Evolutionary conservation across 2,329 filamentous ascomycete species (phyloP), one percentile per base, ranked within the genome.

Genomic region (Piedraia hortae): DNA sequence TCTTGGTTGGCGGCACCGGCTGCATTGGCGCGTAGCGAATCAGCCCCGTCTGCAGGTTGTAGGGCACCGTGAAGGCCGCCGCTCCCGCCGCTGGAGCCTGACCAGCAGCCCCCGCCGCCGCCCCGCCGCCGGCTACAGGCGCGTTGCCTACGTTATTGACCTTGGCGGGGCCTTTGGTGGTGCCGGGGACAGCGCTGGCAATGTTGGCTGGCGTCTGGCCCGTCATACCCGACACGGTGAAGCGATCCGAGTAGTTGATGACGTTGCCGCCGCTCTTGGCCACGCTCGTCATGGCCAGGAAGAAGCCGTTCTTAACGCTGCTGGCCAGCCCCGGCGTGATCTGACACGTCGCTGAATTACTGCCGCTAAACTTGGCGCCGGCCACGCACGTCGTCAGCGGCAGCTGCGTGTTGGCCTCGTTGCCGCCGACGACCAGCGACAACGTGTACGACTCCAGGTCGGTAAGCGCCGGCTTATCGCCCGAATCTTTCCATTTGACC

Each of bases 161-260:
- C 23, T 34, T 46, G n/a, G 33, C 33, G 20, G 45, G 47, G 5
- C 39, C 51, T 28, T 31, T 40, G 21, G 38, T 51, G 23, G 35
- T 47, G 5, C 45, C 45, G 15, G 34, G 33, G 12, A 46, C 36
- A 9, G 39, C 47, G 10, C 34, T 26, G 12, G 35, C 32, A 20
- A 58, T 42, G 16, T 34, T 36, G 1, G 48, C 27, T 2, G 53
- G 44, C 34, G 67, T 67, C 4, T 44, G 44, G 16, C 65, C 65
- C 2, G 55, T 64, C 65, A 72, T 70, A 32, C 53, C 55, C 6
- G 49, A 50, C 23, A 71, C 46, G n/a, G 58, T 54, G 43, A 74
- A 74, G 28, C 65, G 62, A 21, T 47, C 34, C 6, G 64, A 69
- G 38, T 54, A 70, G 34, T 59, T 62, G 25, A 53, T 56, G 10